Evolutionary conservation across 257 asterid genomes (phyloP).

Genomic region (Nicotiana knightiana): DNA sequence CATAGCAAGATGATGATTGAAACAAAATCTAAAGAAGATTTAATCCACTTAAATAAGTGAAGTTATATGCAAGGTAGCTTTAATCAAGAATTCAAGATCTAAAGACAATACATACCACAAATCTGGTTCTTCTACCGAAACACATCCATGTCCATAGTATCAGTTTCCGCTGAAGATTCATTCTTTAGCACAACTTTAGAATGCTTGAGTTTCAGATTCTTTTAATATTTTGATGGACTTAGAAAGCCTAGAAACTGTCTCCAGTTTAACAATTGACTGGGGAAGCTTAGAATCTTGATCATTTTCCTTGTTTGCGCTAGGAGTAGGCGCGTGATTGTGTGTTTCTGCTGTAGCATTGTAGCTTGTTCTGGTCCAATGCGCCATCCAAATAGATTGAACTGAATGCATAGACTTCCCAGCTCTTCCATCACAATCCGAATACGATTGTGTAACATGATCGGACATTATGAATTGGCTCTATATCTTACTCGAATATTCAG

Average conservation of each 20-base stretch:
- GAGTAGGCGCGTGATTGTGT: slow-evolving; percentile 6
- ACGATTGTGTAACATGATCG: no score
- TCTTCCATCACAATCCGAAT: no score
- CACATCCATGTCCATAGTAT: no score
- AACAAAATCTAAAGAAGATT: background rate
- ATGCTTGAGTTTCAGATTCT: slow-evolving; percentile 12
- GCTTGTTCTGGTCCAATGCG: slow-evolving; percentile 52
- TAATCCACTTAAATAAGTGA: background rate
- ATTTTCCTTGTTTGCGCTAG: slow-evolving; percentile 21
- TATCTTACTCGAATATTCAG: no score
- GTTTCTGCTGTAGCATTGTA: slow-evolving; percentile 17
- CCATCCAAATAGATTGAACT: slow-evolving; percentile 55
- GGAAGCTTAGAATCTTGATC: slow-evolving; percentile 11
- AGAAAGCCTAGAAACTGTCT: slow-evolving; percentile 9
- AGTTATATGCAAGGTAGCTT: background rate
- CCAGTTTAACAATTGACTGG: slow-evolving; percentile 14
- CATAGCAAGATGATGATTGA: background rate
- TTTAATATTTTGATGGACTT: slow-evolving; percentile 20
- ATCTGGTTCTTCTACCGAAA: slow-evolving; percentile 26
- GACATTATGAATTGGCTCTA: no score
- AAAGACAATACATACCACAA: slow-evolving; percentile 26
- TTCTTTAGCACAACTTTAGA: no score
- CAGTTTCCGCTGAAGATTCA: no score
- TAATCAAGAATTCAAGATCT: background rate
- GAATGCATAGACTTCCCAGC: slow-evolving; percentile 13